phyloP scores from a whole-genome alignment of 2,329 filamentous ascomycete genomes.

The Fusarium floridanum region DNA sequence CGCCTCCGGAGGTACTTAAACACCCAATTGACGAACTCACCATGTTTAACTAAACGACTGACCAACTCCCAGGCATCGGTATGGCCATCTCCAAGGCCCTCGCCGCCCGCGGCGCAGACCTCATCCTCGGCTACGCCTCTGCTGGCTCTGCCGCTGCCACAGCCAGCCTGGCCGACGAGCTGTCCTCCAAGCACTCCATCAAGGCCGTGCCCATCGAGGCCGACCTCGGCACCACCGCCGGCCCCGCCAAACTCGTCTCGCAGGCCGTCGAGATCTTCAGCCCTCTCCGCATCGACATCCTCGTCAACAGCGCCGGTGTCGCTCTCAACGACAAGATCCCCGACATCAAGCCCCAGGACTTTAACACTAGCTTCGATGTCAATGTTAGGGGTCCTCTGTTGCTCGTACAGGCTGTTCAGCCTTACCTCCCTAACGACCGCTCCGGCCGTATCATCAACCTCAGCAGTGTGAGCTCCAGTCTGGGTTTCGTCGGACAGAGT shows the following conservation, averaged over 20 bases:
- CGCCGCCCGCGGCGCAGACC: conserved; percentile 45
- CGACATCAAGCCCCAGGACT: conserved; percentile 73
- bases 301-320: conserved; percentile 86
- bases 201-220: conserved; percentile 74
- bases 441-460: conserved; percentile 68
- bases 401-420: conserved; percentile 77
- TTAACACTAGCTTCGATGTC: conserved; percentile 77
- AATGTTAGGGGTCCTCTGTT: conserved; percentile 85
- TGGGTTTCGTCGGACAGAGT: conserved; percentile 64
- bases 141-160: conserved; percentile 30
- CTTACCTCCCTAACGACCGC: conserved; percentile 78
- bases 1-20: conserved; percentile 75
- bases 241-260: conserved; percentile 41
- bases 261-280: conserved; percentile 42
- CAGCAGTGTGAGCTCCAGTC: conserved; percentile 61
- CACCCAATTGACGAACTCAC: background rate
- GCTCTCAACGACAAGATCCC: conserved; percentile 72
- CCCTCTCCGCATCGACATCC: conserved; percentile 65
- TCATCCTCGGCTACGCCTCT: conserved; percentile 45
- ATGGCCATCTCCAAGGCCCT: conserved; percentile 42
- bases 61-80: conserved; percentile 38
- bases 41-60: background rate
- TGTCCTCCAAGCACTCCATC: conserved; percentile 65
- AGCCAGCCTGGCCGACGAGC: conserved; percentile 38
- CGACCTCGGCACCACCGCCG: conserved; percentile 52